Percentiles rank a stretch among this genome's conserved stretches.
Conservation (phyloP, 2,329 filamentous ascomycete genomes). For the Ascochyta lentis region DNA sequence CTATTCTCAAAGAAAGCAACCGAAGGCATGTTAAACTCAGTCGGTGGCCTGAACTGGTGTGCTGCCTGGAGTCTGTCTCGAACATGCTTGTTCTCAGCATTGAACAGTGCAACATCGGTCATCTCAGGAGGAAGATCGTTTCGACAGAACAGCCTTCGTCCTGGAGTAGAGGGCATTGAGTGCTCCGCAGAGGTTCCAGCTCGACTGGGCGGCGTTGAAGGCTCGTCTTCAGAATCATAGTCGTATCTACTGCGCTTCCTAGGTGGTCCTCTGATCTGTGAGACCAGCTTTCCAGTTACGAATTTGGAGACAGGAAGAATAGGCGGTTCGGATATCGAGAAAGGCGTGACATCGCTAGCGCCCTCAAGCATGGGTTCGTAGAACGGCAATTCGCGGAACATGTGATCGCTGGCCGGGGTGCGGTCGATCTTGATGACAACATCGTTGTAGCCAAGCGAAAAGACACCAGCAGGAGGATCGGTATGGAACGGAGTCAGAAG, state of each 20-base stretch:
- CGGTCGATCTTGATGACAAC: conserved; percentile 79
- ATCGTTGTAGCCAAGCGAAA: conserved; percentile 81
- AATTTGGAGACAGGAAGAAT: conserved; percentile 87
- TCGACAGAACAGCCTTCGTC: conserved; percentile 47
- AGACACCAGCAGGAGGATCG: conserved; percentile 76
- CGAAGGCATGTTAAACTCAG: conserved; percentile 88
- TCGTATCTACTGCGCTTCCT: conserved; percentile 83
- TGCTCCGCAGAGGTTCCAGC: conserved; percentile 53
- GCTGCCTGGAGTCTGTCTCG: conserved; percentile 88
- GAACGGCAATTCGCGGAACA: conserved; percentile 81
- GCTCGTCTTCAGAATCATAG: conserved; percentile 74
- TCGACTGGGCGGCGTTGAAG: conserved; percentile 43
- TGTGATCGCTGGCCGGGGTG: conserved; percentile 75
- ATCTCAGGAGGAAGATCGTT: conserved; percentile 70
- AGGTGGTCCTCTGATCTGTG: conserved; percentile 69
- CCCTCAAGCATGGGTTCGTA: conserved; percentile 62
- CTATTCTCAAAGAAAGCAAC: conserved; percentile 90
- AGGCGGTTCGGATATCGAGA: conserved; percentile 54
- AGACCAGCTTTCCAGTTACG: conserved; percentile 78
- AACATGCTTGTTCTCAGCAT: conserved; percentile 86
- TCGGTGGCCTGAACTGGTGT: conserved; percentile 91
- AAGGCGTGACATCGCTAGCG: conserved; percentile 40
- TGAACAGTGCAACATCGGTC: conserved; percentile 83
- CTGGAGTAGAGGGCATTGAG: conserved; percentile 50
- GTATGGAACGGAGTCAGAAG: conserved; percentile 52